Evolutionary conservation across 2,329 filamentous ascomycete genomes (phyloP).

Genomic region (Diaporthe vexans): DNA sequence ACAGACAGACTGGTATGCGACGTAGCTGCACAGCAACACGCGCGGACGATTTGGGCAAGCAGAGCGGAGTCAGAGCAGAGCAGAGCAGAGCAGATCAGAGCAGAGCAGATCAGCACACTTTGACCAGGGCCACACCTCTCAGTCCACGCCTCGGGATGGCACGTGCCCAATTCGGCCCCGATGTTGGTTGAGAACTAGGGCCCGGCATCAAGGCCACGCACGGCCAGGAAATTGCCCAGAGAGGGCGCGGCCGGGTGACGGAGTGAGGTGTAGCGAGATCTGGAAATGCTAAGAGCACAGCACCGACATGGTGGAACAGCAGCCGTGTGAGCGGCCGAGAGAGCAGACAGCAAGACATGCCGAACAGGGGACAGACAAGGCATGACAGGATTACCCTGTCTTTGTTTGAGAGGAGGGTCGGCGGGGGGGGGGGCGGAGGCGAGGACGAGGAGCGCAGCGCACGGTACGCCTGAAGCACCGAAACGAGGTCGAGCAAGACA

Average conservation of each 20-base stretch:
- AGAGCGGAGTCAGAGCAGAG: not conserved
- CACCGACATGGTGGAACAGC: slow-evolving; percentile 35
- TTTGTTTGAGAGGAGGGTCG: too few relatives aligned
- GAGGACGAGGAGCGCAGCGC: not conserved
- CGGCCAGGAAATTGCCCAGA: not conserved
- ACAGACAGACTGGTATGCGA: too few relatives aligned
- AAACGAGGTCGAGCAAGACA: slow-evolving; percentile 3
- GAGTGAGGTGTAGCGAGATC: slow-evolving; percentile 4
- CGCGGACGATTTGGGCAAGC: not conserved
- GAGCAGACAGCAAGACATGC: not conserved
- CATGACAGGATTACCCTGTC: not conserved
- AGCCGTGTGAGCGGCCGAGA: slow-evolving; percentile 32
- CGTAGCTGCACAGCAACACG: not conserved
- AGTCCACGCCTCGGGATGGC: not conserved
- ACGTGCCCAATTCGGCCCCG: not conserved
- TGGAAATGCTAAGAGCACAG: slow-evolving; percentile 1
- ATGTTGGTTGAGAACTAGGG: slow-evolving; percentile 26
- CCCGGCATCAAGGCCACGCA: not conserved
- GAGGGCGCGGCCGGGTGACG: not conserved
- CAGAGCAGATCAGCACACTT: not conserved
- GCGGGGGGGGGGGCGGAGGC: not conserved
- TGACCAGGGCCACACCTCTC: not conserved
- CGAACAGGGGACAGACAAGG: not conserved
- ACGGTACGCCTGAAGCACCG: slow-evolving; percentile 7
- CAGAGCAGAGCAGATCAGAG: not conserved